Conservation (phyloP, 1,284 basidiomycete species). For the Sanghuangporus sanghuang region DNA sequence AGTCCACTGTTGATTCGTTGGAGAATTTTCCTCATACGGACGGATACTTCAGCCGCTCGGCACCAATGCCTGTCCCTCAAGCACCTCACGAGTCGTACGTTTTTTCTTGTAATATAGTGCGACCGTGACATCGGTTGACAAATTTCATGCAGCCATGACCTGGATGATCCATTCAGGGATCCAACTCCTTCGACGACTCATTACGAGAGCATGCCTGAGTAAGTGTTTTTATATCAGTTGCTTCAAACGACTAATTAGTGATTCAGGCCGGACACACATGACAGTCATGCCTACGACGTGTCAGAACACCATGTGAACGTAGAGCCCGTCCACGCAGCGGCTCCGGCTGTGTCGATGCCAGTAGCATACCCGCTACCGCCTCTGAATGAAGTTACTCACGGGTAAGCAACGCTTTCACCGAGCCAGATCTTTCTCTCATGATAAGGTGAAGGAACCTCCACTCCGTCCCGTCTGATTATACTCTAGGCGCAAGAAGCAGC, state of each 20-base stretch:
- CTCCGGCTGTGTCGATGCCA: neutral
- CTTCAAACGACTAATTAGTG: neutral
- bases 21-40: neutral
- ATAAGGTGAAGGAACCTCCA: neutral
- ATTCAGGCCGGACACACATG: neutral
- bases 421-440: neutral
- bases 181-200: conserved; percentile 18
- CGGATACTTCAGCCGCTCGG: conserved; percentile 5
- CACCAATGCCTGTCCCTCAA: conserved; percentile 11
- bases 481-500: conserved; percentile 14
- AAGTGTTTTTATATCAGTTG: neutral
- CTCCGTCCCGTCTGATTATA: conserved; percentile 16
- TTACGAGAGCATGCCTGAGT: conserved; percentile 9
- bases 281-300: neutral
- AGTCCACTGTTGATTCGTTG: neutral
- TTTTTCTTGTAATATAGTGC: neutral
- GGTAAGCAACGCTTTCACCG: neutral
- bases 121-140: neutral
- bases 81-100: conserved; percentile 2
- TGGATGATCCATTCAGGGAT: conserved; percentile 16
- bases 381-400: conserved; percentile 8
- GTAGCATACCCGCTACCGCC: conserved; percentile 12
- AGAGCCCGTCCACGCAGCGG: neutral
- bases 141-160: neutral
- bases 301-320: neutral